A percentile compares a stretch with the other conserved stretches of the same genome.
Conservation (phyloP, 2,329 filamentous ascomycete genomes). For the Metarhizium sp. region DNA sequence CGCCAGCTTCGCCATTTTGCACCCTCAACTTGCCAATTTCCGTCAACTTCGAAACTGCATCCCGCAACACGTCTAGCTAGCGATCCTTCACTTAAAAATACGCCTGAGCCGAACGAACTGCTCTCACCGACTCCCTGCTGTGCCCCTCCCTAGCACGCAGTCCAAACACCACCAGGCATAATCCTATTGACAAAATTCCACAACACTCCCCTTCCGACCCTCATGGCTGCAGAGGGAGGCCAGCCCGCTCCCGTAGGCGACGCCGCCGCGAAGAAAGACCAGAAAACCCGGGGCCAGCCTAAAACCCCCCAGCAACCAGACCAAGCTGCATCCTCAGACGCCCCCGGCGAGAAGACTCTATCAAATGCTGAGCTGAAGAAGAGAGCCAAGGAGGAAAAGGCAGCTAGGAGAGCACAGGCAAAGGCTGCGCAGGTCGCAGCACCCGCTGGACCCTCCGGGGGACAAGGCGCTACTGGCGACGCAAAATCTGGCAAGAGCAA, state of each 20-base stretch:
- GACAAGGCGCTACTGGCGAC: conserved; percentile 24
- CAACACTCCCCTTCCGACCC: background rate
- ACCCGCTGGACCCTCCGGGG: conserved; percentile 9
- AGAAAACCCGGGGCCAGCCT: conserved; percentile 14
- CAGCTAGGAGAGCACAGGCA: conserved; percentile 67
- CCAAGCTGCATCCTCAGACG: conserved; percentile 5
- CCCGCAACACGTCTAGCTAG: background rate
- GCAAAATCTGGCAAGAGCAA: conserved; percentile 34
- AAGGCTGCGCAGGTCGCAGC: conserved; percentile 45
- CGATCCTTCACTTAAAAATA: background rate
- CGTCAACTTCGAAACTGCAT: background rate
- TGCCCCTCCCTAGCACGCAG: background rate
- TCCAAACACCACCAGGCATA: too few species aligned
- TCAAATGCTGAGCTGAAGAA: conserved; percentile 79
- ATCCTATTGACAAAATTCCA: too few species aligned
- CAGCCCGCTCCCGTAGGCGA: conserved; percentile 19
- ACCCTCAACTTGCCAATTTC: background rate
- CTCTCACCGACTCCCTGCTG: background rate
- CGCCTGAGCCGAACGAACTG: background rate
- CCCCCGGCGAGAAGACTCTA: conserved; percentile 42
- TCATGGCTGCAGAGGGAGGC: conserved; percentile 24
- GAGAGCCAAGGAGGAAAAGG: conserved; percentile 83
- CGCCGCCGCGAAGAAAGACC: conserved; percentile 14
- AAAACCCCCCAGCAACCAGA: conserved; percentile 12
- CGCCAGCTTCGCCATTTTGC: background rate